phyloP scores from a whole-genome alignment of 164 flowering plant genomes.

The Protea cynaroides region DNA sequence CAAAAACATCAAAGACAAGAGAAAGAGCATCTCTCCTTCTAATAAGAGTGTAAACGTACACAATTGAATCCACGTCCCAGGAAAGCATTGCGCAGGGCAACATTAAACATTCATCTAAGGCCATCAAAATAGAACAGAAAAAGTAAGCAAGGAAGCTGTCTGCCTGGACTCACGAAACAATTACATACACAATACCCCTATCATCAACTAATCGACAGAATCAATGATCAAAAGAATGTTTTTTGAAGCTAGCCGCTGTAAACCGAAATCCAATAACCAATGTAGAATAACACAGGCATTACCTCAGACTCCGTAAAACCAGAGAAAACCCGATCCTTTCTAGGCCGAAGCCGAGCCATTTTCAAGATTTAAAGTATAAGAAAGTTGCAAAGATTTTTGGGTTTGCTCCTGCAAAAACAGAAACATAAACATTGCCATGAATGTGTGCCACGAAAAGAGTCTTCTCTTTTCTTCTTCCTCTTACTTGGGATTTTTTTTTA shows the following conservation, averaged over 20 bases:
- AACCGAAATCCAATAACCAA: not conserved
- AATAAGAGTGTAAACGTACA: no score
- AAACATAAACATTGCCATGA: no score
- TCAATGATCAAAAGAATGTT: no score
- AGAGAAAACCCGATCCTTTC: slow-evolving; percentile 6
- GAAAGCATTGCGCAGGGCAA: no score
- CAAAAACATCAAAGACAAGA: not conserved
- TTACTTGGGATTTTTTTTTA: no score
- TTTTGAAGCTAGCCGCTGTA: no score
- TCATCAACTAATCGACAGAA: not conserved
- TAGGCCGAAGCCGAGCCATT: slow-evolving; percentile 17
- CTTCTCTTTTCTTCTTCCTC: no score
- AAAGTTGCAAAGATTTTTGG: no score
- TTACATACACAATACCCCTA: not conserved
- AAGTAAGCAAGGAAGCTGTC: not conserved
- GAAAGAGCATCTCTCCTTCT: not conserved
- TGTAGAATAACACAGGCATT: not conserved
- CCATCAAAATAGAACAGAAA: not conserved
- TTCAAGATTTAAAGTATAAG: not conserved
- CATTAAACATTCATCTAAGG: no score
- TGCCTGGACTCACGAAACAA: not conserved
- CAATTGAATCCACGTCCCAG: no score
- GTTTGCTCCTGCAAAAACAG: no score
- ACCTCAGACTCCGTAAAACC: slow-evolving; percentile 11
- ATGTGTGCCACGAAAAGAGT: no score